These are phyloP conservation scores for Thinopyrum obtusiflorum DNA, from an alignment of 202 grass and related monocot genomes.

Conservation along the genomic window DNA sequence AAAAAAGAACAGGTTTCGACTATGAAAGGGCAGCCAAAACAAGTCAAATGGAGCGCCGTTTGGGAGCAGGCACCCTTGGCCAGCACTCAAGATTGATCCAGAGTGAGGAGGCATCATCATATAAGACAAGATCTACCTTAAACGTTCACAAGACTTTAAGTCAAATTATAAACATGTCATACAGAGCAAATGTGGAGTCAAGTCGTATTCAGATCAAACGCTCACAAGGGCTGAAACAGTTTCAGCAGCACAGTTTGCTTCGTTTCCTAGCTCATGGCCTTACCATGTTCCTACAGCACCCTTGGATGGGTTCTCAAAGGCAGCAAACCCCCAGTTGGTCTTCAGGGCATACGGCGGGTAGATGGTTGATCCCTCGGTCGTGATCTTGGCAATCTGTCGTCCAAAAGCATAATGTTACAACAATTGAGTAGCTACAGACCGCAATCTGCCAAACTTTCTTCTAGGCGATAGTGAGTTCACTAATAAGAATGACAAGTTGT, in stretches of 20 bases:
- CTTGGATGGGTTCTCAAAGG: constrained; percentile 86
- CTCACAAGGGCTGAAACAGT: not conserved
- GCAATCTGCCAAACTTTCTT: not conserved
- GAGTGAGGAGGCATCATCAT: not conserved
- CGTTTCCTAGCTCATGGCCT: constrained; percentile 33
- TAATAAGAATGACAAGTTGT: not conserved
- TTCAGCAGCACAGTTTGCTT: constrained; percentile 6
- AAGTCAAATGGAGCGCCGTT: not conserved
- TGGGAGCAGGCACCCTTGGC: not conserved
- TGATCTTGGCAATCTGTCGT: constrained; percentile 89
- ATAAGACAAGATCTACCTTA: not conserved
- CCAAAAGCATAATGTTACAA: not conserved
- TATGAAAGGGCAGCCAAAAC: not conserved
- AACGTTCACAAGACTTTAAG: constrained; percentile 21
- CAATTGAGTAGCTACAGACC: not conserved
- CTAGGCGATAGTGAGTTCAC: not conserved
- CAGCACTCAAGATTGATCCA: not conserved
- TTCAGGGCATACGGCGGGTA: constrained; percentile 86
- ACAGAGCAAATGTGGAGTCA: constrained; percentile 37
- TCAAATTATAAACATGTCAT: constrained; percentile 23
- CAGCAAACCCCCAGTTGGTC: constrained; percentile 79
- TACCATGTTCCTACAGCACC: constrained; percentile 93
- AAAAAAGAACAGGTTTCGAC: not conserved
- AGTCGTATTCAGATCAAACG: constrained; percentile 21
- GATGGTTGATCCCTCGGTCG: constrained; percentile 73